Conservation (phyloP, 2,329 filamentous ascomycete genomes). For the Periconia sp. region DNA sequence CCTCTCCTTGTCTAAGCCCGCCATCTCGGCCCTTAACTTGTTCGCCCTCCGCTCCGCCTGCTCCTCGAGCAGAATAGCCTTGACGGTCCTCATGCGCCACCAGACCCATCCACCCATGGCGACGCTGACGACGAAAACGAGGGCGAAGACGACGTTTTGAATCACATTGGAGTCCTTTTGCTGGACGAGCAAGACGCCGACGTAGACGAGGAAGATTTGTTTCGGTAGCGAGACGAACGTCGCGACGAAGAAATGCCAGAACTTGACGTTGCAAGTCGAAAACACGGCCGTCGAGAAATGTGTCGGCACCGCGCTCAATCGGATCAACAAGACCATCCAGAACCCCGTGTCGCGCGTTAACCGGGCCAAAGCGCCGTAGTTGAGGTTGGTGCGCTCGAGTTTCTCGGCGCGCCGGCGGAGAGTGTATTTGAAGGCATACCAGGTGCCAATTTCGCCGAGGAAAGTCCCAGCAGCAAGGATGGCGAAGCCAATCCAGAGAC, state of each 20-base stretch:
- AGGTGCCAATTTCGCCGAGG: constrained; percentile 39
- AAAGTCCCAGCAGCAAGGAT: constrained; percentile 39
- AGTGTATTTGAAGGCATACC: constrained; percentile 38
- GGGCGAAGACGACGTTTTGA: constrained; percentile 35
- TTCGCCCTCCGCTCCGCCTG: constrained; percentile 26
- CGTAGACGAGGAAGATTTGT: constrained; percentile 40
- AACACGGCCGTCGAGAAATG: constrained; percentile 41
- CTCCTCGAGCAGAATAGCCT: constrained; percentile 36
- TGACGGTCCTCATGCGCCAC: constrained; percentile 36
- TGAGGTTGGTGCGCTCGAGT: constrained; percentile 38
- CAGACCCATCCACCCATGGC: constrained; percentile 36
- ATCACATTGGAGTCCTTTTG: constrained; percentile 23
- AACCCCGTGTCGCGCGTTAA: constrained; percentile 38
- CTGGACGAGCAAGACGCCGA: constrained; percentile 36
- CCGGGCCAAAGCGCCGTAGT: constrained; percentile 39
- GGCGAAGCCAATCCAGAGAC: constrained; percentile 37
- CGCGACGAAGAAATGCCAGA: constrained; percentile 38
- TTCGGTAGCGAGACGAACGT: constrained; percentile 38
- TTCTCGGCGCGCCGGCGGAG: constrained; percentile 33
- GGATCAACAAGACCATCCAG: constrained; percentile 37
- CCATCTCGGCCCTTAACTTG: constrained; percentile 9
- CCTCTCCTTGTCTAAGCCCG: constrained; percentile 3
- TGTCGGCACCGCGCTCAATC: constrained; percentile 36
- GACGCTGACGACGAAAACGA: constrained; percentile 32
- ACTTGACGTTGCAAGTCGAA: constrained; percentile 40